A percentile compares a stretch with the other conserved stretches of the same genome.
These are phyloP conservation scores for Pichia sp. DNA, from an alignment of 1,139 yeast genomes.

Conservation along the genomic window DNA sequence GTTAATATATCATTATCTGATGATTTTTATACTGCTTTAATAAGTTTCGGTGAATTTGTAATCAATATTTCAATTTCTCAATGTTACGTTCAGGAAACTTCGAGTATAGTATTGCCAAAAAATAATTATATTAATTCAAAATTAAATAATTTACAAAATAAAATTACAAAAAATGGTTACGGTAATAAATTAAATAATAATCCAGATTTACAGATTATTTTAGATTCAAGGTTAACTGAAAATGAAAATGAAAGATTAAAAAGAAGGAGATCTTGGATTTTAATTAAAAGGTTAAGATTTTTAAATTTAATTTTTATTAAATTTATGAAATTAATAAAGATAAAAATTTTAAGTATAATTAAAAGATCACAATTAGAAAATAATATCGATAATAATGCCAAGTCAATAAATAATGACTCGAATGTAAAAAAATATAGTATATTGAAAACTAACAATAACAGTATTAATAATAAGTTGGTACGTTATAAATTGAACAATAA, in stretches of 20 bases:
- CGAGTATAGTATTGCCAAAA: slow-evolving; percentile 41
- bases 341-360: slow-evolving; percentile 19
- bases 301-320: slow-evolving; percentile 17
- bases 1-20: slow-evolving; percentile 41
- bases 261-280: slow-evolving; percentile 15
- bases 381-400: slow-evolving; percentile 12
- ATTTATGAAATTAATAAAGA: slow-evolving; percentile 29
- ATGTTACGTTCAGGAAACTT: slow-evolving; percentile 56
- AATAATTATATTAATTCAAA: slow-evolving; percentile 55
- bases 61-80: slow-evolving; percentile 62
- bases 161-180: slow-evolving; percentile 21
- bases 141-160: slow-evolving; percentile 3
- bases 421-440: slow-evolving; percentile 1
- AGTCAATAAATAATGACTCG: slow-evolving; percentile 17
- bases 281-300: slow-evolving; percentile 13
- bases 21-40: slow-evolving; percentile 59
- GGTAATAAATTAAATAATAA: slow-evolving; percentile 18
- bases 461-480: not conserved
- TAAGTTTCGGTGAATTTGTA: slow-evolving; percentile 56
- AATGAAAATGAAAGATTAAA: slow-evolving; percentile 15
- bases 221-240: slow-evolving; percentile 16
- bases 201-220: slow-evolving; percentile 20
- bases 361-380: slow-evolving; percentile 7
- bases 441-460: slow-evolving; percentile 2
- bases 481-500: not conserved